Evolutionary conservation across 139 green algal species (phyloP), one percentile per base, ranked within the genome.

Genomic region (Microglena sp.): DNA sequence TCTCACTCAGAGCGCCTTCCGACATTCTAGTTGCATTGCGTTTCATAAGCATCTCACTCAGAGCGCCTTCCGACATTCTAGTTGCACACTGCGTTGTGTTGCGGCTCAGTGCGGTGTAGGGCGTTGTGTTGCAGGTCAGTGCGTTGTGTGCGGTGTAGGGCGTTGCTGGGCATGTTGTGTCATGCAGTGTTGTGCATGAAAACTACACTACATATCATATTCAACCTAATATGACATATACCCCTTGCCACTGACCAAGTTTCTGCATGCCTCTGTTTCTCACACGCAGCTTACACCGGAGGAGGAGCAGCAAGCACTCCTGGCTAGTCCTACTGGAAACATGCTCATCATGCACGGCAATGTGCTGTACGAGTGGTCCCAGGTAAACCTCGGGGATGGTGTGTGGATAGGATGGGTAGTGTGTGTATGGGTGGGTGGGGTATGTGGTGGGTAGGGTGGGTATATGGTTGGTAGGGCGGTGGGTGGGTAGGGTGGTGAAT

Each of bases 301-400:
- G 7, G 5, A 36, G 62, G 7, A 57, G 62, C 45, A 36, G 45
- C 36, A 45, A 24, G 29, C 36, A 27, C 46, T 22, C 8, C 26
- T 57, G 33, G 27, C 27, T n/a, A 55, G 45, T 15, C 57, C 60
- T 15, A 31, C 45, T 18, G 45, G 24, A 35, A 71, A 72, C 66
- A 34, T 62, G 58, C 59, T 73, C 1, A 33, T 73, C 58, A 68
- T 73, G 67, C 67, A 84, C 36, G 87, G 85, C 63, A 94, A 94
- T 74, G 71, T 83, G 36, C 75, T 90, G 34, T 94, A 87, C 59
- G 86, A 92, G 72, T 82, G 76, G 78, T 82, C 66, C 34, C 86
- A 92, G 76, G 68, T 82, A 55, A 36, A 74, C 44, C 53, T 53
- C 33, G 59, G 40, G 32, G 27, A 43, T 18, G 67, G 18, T 60